A percentile compares a stretch with the other conserved stretches of the same genome.
Evolutionary conservation across 192 early-diverging fungal species (phyloP).

Genomic region (Coemansia sp.): DNA sequence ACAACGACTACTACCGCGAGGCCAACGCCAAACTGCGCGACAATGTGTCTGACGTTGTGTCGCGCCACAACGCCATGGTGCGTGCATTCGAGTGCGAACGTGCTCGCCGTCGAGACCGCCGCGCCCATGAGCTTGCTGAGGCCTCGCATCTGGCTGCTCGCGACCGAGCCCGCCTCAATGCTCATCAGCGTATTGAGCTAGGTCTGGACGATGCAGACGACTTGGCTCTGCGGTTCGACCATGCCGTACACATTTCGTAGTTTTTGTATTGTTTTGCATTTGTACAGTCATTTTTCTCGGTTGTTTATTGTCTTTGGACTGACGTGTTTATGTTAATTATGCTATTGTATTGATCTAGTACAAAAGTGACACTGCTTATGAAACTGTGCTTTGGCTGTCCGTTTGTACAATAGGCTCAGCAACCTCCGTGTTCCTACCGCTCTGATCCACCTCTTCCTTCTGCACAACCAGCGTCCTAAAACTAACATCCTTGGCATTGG

Average conservation of each 20-base stretch:
- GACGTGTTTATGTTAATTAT: too few relatives aligned
- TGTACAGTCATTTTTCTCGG: background rate
- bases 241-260: constrained; percentile 13
- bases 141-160: constrained; percentile 27
- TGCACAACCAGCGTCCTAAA: constrained; percentile 31
- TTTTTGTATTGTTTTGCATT: background rate
- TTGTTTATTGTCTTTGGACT: too few relatives aligned
- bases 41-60: constrained; percentile 28
- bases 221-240: constrained; percentile 17
- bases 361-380: background rate
- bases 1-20: constrained; percentile 58
- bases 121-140: constrained; percentile 24
- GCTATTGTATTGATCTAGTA: too few relatives aligned
- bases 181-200: constrained; percentile 24
- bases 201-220: constrained; percentile 1
- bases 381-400: background rate
- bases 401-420: background rate
- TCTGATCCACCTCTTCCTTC: constrained; percentile 26
- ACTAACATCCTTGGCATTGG: constrained; percentile 23
- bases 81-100: constrained; percentile 45
- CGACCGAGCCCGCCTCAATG: constrained; percentile 30
- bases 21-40: constrained; percentile 51
- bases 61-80: constrained; percentile 55
- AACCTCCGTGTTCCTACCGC: background rate
- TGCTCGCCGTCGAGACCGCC: constrained; percentile 22